Base-by-base conservation (phyloP, 495 filamentous ascomycete species). In the Daldinia decipiens region DNA sequence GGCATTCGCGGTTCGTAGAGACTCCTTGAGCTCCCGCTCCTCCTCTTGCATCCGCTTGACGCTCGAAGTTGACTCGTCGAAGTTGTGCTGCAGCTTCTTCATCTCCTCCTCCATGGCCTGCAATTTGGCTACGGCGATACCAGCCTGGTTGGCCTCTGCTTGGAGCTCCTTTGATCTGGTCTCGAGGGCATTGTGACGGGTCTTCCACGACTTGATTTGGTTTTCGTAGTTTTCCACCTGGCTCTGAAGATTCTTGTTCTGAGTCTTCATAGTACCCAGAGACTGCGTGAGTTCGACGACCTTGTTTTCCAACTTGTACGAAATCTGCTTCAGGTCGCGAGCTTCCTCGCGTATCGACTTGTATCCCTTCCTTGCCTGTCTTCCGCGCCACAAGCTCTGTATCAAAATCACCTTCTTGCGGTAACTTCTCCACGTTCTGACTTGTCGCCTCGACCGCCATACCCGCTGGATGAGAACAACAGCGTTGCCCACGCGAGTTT, bases 301-400 rank as follows among this genome's bases (percentile, higher is more conserved):
- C 87, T 99, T 98, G 85, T 98, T 98, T 84, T 98, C 96, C 74
- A 99, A 81, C 83, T 96, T 98, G 83, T 98, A 98, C 13, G 94
- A 98, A 70, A 99, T 99, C 79, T 98, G 93, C 83, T 97, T 97
- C 73, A 99, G 87, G 85, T 99, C 95, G 75, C 96, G 91, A 40
- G 95, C 94, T 78, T 99, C 96, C 79, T 97, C 95, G 56, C 96
- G 92, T 59, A 97, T 79, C 47, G 78, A 88, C 87, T 97, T 98
- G 85, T 99, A 99, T 56, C 85, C 87, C 59, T 84, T 86, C 65
- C 96, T 87, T 60, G 95, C 96, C 68, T 83, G 72, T 82, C 87
- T 95, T 70, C 94, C 95, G 75, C 96, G 88, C 94, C 94, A 98
- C 70, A 98, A 77, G 82, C 90, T 98, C 80, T 99, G 95, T 45